Evolutionary conservation across 345 rosid species (phyloP).

Genomic region (Hirschfeldia incana): DNA sequence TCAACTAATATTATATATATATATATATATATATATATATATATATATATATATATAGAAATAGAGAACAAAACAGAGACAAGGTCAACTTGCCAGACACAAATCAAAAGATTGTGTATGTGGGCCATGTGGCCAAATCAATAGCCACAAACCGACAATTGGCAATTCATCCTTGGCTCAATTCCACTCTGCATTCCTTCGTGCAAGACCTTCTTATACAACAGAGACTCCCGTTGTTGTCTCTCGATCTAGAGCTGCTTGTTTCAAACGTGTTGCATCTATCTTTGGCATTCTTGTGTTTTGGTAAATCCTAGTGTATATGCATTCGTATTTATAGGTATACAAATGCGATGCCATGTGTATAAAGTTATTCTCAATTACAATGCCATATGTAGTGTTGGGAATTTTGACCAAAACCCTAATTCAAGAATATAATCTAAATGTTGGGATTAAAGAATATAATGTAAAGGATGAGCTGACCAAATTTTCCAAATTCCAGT

Average conservation of each 20-base stretch:
- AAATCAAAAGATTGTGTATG: too few species aligned
- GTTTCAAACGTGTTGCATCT: neutral
- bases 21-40: too few species aligned
- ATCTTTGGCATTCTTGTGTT: conserved; percentile 14
- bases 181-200: conserved; percentile 35
- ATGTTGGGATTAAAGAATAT: conserved; percentile 25
- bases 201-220: conserved; percentile 39
- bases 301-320: conserved; percentile 14
- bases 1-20: too few species aligned
- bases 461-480: conserved; percentile 29
- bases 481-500: neutral
- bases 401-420: conserved; percentile 33
- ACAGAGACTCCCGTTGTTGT: neutral
- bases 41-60: too few species aligned
- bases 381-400: conserved; percentile 16
- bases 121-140: too few species aligned
- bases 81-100: too few species aligned
- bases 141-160: too few species aligned
- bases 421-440: conserved; percentile 11
- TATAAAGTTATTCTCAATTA: neutral
- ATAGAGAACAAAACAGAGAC: too few species aligned
- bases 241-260: conserved; percentile 6
- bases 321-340: conserved; percentile 20
- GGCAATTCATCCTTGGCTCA: conserved; percentile 49
- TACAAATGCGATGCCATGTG: neutral